Percentiles rank a stretch among this genome's conserved stretches.
Evolutionary conservation across 164 flowering plant species (phyloP).

Genomic region (Platanus orientalis): DNA sequence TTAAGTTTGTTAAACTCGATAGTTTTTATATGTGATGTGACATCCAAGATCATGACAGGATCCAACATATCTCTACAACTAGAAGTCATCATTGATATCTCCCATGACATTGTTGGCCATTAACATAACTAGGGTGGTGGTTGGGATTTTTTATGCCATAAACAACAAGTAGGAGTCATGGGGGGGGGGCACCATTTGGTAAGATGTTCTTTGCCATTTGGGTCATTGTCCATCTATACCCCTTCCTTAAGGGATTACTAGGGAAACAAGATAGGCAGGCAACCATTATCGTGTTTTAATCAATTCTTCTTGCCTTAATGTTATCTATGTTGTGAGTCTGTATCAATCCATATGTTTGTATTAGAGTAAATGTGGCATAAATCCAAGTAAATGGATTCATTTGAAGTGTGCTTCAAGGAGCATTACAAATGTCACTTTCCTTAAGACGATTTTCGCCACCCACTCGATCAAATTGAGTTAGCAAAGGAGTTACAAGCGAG

Average conservation of each 20-base stretch:
- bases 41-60: no score
- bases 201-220: constrained; percentile 67
- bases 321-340: constrained; percentile 70
- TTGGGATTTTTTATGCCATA: constrained; percentile 64
- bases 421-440: no score
- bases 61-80: no score
- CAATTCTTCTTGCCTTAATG: constrained; percentile 63
- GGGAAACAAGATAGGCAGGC: constrained; percentile 66
- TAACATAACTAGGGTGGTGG: constrained; percentile 62
- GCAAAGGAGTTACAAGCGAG: no score
- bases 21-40: no score
- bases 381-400: no score
- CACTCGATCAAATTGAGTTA: no score
- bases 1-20: no score
- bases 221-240: constrained; percentile 80
- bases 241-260: constrained; percentile 73
- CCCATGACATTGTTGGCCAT: constrained; percentile 59
- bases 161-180: constrained; percentile 66
- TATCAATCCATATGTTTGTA: constrained; percentile 57
- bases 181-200: constrained; percentile 80
- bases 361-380: no score
- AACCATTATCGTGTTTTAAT: constrained; percentile 66
- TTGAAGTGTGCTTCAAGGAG: no score
- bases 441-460: no score
- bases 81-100: constrained; percentile 67